Evolutionary conservation across 2,329 filamentous ascomycete genomes (phyloP), one percentile per base, ranked within the genome.

Genomic region (Aspergillus glaucus): DNA sequence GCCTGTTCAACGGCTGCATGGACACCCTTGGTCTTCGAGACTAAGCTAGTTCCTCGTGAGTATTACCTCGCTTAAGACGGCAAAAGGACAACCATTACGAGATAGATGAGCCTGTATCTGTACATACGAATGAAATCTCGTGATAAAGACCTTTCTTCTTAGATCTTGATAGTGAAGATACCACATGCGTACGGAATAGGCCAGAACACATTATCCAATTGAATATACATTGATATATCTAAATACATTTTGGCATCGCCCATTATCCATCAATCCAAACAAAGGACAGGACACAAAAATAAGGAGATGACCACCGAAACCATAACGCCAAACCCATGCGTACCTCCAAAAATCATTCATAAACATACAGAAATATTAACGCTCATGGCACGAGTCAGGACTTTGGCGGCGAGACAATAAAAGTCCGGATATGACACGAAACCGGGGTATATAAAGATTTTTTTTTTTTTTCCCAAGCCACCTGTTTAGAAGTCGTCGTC

Each of bases 401-500:
- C 40, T 40, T 40, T 19, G 19, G 17, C 17, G 32, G 47, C 45
- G 39, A 24, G 17, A 44, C 43, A 44, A 21, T 30, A 30, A 4
- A 30, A 40, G 37, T 40, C 37, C 19, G 19, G 17, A 40, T 17
- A 44, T 41, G 42, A 30, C 47, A 49, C 45, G 24, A 40, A 47
- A 48, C 49, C 50, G 53, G 43, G 56, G 58, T 59, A 60, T 59
- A 59, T 30, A 30, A 22, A 6, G 26, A 30, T 50, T 15, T 10
- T 21, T 17, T 43, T 43, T 24, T 43, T 32, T 43, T 24, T 15
- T 15, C 28, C 22, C 37, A 19, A 19, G 15, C 50, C 46, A 32
- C 52, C 42, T 46, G 48, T 78, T 79, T 88, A 97, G 68, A 98
- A 98, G 76, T 98, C 93, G 59, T 97, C 92, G 60, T 97, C 91